Evolutionary conservation across 2,329 filamentous ascomycete species (phyloP), one percentile per base, ranked within the genome.

Genomic region (Fonsecaea multimorphosa): DNA sequence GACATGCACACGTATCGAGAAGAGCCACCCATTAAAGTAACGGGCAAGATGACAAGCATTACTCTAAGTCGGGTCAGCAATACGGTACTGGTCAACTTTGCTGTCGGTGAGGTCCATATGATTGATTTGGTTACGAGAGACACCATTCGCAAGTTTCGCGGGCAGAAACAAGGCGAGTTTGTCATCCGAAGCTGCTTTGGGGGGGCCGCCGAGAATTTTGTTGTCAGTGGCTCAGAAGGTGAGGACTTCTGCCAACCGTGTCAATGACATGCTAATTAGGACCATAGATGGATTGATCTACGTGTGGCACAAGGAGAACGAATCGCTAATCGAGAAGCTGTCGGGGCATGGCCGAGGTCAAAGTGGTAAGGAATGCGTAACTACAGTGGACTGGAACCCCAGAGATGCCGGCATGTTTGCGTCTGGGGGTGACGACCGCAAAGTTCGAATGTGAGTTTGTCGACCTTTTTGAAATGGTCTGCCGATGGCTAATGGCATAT

Each of bases 141-240:
- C 34, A 82, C 89, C n/a, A 82, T 94, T 3, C 89, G 90, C 71
- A 88, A 84, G 71, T 98, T 91, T 75, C 82, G 86, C 16, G 93
- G 92, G 0, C 90, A 93, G 68, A 86, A 84, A 51, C 91, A 93
- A 68, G 89, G 87, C 61, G 81, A 89, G 1, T 97, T 83, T 74
- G 85, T 97, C 62, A 96, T 99, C 65, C 86, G 94, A 58, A 91
- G 89, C 73, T 82, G 84, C 0, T 95, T 97, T 78, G 95, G 95
- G 19, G 95, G 95, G 34, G 93, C 94, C 1, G 89, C 91, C 65
- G 93, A 97, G 79, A 93, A 90, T 75, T 97, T 97, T 76, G 90
- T 98, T 9, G 84, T 96, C 31, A 94, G 91, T 73, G 95, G 95
- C 11, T 97, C 93, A 73, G 93, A 97, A 85, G 91, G 92, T 93